Base-by-base conservation (phyloP, 177 flowering plant genomes). In the Vitis hybrid region DNA sequence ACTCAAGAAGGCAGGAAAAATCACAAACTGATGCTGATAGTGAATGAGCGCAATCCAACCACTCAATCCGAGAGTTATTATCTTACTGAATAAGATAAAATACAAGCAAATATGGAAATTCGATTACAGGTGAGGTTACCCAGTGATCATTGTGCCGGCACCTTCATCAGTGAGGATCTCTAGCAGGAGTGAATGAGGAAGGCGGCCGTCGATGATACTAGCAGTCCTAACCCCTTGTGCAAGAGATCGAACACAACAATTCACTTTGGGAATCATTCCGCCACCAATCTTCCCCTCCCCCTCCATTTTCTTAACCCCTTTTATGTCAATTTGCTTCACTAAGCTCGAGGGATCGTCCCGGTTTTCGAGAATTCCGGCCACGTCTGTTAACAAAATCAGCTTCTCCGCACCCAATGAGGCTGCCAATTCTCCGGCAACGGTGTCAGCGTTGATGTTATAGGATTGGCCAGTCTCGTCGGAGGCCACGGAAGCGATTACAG, bases 181-280 rank as follows among this genome's bases (percentile, higher is more conserved):
- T 1, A 84, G 82, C 48, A 94, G 86, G 75, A 94, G 62, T 0
- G 97, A 92, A 76, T 94, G 97, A 8, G 87, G 84, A 35, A 91
- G 71, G 52, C 98, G 64, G 6, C 98, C 98, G 65, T 94, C 98
- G 17, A 94, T 88, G 35, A 94, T 92, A 64, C 98, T 94, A 0
- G 98, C 86, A 0, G 98, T 92, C 69, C 75, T 74, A 35, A 94
- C 98, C 7, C 98, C 98, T 61, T 94, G 97, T 0, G 97, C 91
- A 1, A 94, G 77, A 0, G 97, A 87, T 66, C 92, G 70, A 24
- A 92, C 80, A 59, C 97, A 92, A 63, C 98, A 92, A 68, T 80
- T 86, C 58, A 94, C 97, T 70, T 94, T 94, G 0, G 98, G 98
- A 52, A 94, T 92, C 98, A 94, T 94, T 60, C 98, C 97, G 10